These are phyloP conservation scores for Lepidium aucheri DNA, from an alignment of 345 rosid species.

Conservation along the genomic window DNA sequence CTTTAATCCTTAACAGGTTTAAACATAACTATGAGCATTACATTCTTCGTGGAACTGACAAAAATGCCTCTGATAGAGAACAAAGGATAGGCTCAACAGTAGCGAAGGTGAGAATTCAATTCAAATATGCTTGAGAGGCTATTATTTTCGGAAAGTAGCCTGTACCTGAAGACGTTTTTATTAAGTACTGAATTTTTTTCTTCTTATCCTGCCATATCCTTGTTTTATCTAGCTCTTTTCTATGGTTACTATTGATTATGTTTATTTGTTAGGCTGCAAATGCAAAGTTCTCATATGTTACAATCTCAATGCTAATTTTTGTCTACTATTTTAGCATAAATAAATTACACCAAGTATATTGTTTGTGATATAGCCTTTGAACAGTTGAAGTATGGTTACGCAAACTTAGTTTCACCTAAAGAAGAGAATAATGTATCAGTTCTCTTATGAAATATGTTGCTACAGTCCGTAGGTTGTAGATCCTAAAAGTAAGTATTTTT, in stretches of 20 bases:
- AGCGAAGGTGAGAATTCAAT: slow-evolving; percentile 63
- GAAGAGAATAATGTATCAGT: neutral
- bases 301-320: neutral
- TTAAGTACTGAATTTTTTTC: neutral
- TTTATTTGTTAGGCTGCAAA: neutral
- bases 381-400: neutral
- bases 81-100: slow-evolving; percentile 80
- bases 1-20: slow-evolving; percentile 44
- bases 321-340: neutral
- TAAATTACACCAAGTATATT: neutral
- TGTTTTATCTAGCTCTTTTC: neutral
- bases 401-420: neutral
- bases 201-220: neutral
- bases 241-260: neutral
- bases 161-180: neutral
- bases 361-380: neutral
- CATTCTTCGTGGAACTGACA: slow-evolving; percentile 88
- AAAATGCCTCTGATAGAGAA: slow-evolving; percentile 83
- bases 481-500: neutral
- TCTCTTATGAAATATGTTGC: slow-evolving; percentile 4
- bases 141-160: neutral
- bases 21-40: slow-evolving; percentile 67
- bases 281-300: neutral
- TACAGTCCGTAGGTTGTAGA: neutral
- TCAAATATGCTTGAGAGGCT: slow-evolving; percentile 1